Base-by-base conservation (phyloP, 148 eudicot genomes). In the Vaccinium corymbosum region DNA sequence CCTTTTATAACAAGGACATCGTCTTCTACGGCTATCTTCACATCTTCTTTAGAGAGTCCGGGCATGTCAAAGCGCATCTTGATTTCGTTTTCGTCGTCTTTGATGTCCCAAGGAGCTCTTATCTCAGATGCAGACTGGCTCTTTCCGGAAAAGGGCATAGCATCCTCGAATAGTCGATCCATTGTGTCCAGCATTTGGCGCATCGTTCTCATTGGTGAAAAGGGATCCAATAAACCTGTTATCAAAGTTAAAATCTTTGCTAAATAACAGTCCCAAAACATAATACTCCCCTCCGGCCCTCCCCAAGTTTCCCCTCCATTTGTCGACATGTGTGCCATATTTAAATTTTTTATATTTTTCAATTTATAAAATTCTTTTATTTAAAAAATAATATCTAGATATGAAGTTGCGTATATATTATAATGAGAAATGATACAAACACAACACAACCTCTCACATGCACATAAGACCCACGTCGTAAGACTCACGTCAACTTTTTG, bases 1-100 rank as follows among this genome's bases (percentile, higher is more conserved):
- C 93, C 94, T 81, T 86, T 89, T 57, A 95, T 92, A 29, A 92
- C 92, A 2, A 93, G 92, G 7, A 87, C 86, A 53, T 93, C 88
- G 4, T 90, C 94, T 73, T 94, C 95, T 6, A 92, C 88, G 0
- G 83, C 85, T 2, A 95, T 92, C 76, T 90, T 90, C 16, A 92
- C 91, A 4, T 94, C 97, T 59, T 93, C 98, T 79, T 90, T 94
- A 12, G 94, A 87, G 0, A 93, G 88, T 0, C 98, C 98, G 0
- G 98, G 98, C 92, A 94, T 88, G 90, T 95, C 98, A 81, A 95
- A 92, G 57, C 98, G 84, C 95, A 95, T 94, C 84, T 88, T 92
- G 86, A 94, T 82, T 81, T 94, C 98, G 76, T 87, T 76, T 7
- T 95, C 98, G 0, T 88, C 94, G 25, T 94, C 94, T 73, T 84